Evolutionary conservation across 2,329 filamentous ascomycete genomes (phyloP), one percentile per base, ranked within the genome.

Genomic region (Alternaria sp.): DNA sequence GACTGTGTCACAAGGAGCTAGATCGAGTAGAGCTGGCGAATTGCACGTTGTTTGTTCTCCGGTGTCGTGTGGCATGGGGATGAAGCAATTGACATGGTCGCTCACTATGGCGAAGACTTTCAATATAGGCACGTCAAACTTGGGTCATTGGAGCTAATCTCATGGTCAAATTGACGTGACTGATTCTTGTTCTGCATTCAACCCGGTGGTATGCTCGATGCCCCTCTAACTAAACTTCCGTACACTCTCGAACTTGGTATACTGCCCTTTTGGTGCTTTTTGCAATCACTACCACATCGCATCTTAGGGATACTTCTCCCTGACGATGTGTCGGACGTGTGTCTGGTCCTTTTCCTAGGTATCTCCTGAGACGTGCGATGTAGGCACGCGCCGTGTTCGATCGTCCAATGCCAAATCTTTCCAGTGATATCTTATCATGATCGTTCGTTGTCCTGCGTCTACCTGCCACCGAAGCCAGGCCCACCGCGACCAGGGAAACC

Each of bases 381-480:
- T 40, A 25, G 51, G 32, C 19, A 36, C 57, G 36, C 45, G 49
- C 40, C 54, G 36, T 28, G 17, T 44, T 63, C 44, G 51, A 40
- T 40, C 32, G 51, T 52, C 36, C 51, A 56, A 56, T 52, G 57
- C 57, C 52, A 15, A 46, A 30, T 52, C 57, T 40, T 47, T 63
- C 51, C 23, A 21, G 40, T 55, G 25, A 25, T 47, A 6, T 55
- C 51, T 54, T 15, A 21, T 57, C 12, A 54, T 61, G 23, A 28
- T 43, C 49, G 28, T 19, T 30, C 57, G 15, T 61, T 49, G 46
- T 45, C 40, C 26, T 36, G 36, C 15, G 25, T 65, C 56, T 76
- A 76, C 56, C 73, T 70, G 57, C 70, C 70, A 54, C 68, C 68
- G 25, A 68, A 74, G 26, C 74, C 74, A 49, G 74, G 73, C 26